Percentiles rank a stretch among this genome's conserved stretches.
phyloP scores from a whole-genome alignment of 2,329 filamentous ascomycete species.

The Tolypocladium tropicale region DNA sequence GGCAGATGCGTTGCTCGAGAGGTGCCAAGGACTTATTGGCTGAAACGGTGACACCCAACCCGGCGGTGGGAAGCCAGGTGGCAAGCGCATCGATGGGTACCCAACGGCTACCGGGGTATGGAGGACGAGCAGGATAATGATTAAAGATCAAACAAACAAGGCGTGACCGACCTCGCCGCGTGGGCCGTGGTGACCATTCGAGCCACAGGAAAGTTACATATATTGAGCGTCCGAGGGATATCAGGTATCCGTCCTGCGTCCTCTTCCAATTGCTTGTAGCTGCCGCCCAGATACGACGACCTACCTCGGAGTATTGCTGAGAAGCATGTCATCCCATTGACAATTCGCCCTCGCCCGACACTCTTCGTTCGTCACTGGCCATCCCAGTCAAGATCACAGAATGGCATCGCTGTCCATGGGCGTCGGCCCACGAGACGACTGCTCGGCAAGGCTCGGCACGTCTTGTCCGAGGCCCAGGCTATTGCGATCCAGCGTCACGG shows the following conservation, averaged over 20 bases:
- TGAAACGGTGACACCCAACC: not conserved
- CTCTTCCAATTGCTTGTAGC: not conserved
- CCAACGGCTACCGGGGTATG: not conserved
- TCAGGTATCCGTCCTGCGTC: not conserved
- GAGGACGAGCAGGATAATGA: not conserved
- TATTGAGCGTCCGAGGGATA: not conserved
- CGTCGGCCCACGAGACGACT: not conserved
- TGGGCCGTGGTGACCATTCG: not conserved
- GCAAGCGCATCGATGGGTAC: not conserved
- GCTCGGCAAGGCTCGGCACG: not conserved
- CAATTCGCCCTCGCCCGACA: not conserved
- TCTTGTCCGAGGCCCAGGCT: constrained; percentile 12
- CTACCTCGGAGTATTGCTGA: not conserved
- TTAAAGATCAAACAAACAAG: no score
- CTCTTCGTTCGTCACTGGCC: not conserved
- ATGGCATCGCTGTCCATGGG: not conserved
- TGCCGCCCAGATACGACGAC: not conserved
- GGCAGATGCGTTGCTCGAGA: not conserved
- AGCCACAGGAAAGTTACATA: not conserved
- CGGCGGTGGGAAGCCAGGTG: not conserved
- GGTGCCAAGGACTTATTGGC: not conserved
- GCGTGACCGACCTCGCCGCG: not conserved
- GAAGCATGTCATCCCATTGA: not conserved
- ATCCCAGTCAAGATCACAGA: not conserved
- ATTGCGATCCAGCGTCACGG: constrained; percentile 43